Evolutionary conservation across 1,139 yeast genomes (phyloP), one percentile per base, ranked within the genome.

Genomic region (Yamadazyma oceani): DNA sequence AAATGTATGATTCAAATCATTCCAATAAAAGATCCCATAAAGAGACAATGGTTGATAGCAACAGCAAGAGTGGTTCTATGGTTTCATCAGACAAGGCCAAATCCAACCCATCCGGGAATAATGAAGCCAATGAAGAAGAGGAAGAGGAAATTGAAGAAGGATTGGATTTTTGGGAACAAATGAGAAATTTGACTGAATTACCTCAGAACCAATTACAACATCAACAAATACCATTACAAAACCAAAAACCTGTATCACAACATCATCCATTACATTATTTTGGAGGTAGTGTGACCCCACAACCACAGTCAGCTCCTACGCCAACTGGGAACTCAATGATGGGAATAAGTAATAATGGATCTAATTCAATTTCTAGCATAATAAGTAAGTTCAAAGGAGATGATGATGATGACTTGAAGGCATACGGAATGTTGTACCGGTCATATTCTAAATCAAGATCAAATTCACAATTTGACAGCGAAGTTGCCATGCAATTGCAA

Each of bases 91-190:
- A 13, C 4, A 26, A 26, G 9, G 28, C 5, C 9, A 12, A 6
- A 8, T 19, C 21, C 8, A 19, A 19, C 8, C 34, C 37, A 25
- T 16, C 15, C 27, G 39, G 29, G 9, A 39, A 33, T 30, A 41
- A 32, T 25, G 47, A 39, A 9, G 30, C 40, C 26, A 34, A 22
- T 23, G 57, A 50, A 39, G 45, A 42, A 28, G 44, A 40, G 22
- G 46, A 32, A 32, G 59, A 53, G n/a, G 46, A 52, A 32, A 60
- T 54, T 19, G 58, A 66, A 39, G 69, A 63, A 40, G 87, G 79
- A 13, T 50, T 76, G 25, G 88, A 81, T 54, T 82, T 82, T 51
- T 82, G 87, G 85, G 88, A 82, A 48, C 76, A 80, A 2, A 71
- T 83, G 75, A 67, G 84, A 40, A 70, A 80, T 22, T 55, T 81